Evolutionary conservation across 164 flowering plant species (phyloP), one percentile per base, ranked within the genome.

Genomic region (Magnolia changhungtana): DNA sequence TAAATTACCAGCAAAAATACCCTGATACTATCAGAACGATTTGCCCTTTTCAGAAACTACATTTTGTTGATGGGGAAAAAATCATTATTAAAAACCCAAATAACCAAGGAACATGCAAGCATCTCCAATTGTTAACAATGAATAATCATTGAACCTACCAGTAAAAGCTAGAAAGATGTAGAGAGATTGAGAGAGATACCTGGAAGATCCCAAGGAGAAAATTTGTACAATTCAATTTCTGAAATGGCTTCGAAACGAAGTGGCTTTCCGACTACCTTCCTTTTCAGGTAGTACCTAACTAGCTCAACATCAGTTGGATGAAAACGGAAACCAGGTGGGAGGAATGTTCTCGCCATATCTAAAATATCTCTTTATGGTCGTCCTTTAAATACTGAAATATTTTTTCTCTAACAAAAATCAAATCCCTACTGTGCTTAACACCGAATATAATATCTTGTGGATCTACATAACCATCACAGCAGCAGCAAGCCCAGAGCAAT

Each of bases 251-350:
- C 81, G 76, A 74, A 67, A 6, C 5, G 63, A 16, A 89, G 69
- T 23, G 78, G 82, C 72, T 84, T 88, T 13, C 92, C 89, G 79
- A 80, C 14, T 3, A 93, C 84, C 76, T 93, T 93, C 80, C 87
- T 90, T 83, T 84, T 87, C 58, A 95, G 83, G 72, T 91, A 91
- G 83, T 77, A 93, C 88, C 74, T 69, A 18, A 96, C 79, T 72
- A 96, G 77, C 81, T 93, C 99, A 37, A 81, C 91, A 82, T 92
- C 93, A 19, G 95, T 91, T 0, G 99, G 98, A 78, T 90, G 94
- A 79, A 96, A 96, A 23, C 99, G 93, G 80, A 92, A 90, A 1
- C 99, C 99, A 0, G 98, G 99, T 50, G 86, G 88, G 45, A 88
- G 85, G 1, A 74, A 70, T 49, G 21, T 71, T 67, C 72, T 83